Base-by-base conservation (phyloP, 148 eudicot species). In the Mesembryanthemum crystallinum region DNA sequence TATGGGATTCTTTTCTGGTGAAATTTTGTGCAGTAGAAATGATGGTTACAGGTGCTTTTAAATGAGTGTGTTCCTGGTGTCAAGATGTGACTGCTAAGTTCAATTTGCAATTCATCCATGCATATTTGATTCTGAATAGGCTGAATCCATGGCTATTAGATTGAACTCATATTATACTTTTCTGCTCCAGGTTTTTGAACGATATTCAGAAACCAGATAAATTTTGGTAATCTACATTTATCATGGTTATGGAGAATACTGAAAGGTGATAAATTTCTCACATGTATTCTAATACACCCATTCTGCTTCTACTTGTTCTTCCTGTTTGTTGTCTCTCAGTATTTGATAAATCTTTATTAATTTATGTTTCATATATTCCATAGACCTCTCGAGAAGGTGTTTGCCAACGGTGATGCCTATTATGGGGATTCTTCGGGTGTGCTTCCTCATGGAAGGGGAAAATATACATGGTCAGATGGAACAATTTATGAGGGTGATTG, bases 381-480 rank as follows among this genome's bases (percentile, higher is more conserved):
- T 60, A 88, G 88, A 76, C 67, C 60, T 60, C 62, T 33, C 29
- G 85, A 79, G 69, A 87, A 89, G 79, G 79, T 87, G 32, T 84
- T 92, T 68, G 58, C 84, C 42, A 87, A 87, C 78, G 95, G 93
- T 3, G 98, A 96, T 83, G 78, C 78, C 20, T 92, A 96, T 79
- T 12, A 65, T 59, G 99, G 99, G 65, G 76, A 82, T 62, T 79
- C 85, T 81, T 79, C 76, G 63, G 87, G 88, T 45, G 76, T 63
- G 71, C 71, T 87, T 72, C 97, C 98, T 49, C 91, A 96, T 82
- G 98, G 97, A 20, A 88, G 81, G 77, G 98, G 99, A 59, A 92
- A 81, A 68, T 96, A 96, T 83, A 91, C 81, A 35, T 96, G 99
- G 99, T 79, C 86, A 33, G 88, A 92, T 83, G 93, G 97, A 80